phyloP scores from a whole-genome alignment of 305 asterid genomes.

The Fraxinus velutina region DNA sequence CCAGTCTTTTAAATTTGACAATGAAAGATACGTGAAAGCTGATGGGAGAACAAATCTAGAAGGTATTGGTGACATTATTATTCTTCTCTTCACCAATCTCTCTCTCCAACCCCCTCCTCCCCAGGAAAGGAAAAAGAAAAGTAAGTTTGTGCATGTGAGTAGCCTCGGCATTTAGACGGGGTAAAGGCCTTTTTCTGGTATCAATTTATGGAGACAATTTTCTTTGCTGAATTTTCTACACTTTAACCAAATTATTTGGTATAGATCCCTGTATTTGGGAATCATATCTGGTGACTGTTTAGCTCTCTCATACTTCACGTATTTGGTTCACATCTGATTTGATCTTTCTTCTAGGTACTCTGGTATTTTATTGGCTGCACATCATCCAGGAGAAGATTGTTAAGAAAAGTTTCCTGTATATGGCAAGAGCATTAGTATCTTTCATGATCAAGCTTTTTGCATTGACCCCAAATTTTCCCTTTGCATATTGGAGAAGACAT shows the following conservation, averaged over 20 bases:
- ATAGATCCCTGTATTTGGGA: background rate
- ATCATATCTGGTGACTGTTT: slow-evolving; percentile 1
- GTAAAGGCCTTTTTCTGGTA: background rate
- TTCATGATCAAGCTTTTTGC: slow-evolving; percentile 41
- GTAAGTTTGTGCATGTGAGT: background rate
- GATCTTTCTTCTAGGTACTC: slow-evolving; percentile 43
- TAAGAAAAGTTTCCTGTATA: slow-evolving; percentile 48
- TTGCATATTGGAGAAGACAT: slow-evolving; percentile 53
- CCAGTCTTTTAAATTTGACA: slow-evolving; percentile 30
- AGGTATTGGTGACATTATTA: slow-evolving; percentile 38
- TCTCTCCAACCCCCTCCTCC: background rate
- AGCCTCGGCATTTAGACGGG: slow-evolving; percentile 5
- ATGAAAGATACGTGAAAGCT: slow-evolving; percentile 28
- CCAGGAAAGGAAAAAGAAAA: background rate
- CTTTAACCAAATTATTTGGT: background rate
- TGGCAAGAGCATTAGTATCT: slow-evolving; percentile 51
- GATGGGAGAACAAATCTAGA: slow-evolving; percentile 31
- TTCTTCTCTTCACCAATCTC: background rate
- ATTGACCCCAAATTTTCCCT: slow-evolving; percentile 40
- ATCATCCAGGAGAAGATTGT: slow-evolving; percentile 58
- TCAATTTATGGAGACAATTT: slow-evolving; percentile 2
- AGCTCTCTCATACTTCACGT: background rate
- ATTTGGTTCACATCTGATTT: background rate
- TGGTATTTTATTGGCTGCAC: slow-evolving; percentile 47
- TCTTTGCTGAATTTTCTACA: background rate